Evolutionary conservation across 164 flowering plant species (phyloP), one percentile per base, ranked within the genome.

Genomic region (Kingdonia uniflora): DNA sequence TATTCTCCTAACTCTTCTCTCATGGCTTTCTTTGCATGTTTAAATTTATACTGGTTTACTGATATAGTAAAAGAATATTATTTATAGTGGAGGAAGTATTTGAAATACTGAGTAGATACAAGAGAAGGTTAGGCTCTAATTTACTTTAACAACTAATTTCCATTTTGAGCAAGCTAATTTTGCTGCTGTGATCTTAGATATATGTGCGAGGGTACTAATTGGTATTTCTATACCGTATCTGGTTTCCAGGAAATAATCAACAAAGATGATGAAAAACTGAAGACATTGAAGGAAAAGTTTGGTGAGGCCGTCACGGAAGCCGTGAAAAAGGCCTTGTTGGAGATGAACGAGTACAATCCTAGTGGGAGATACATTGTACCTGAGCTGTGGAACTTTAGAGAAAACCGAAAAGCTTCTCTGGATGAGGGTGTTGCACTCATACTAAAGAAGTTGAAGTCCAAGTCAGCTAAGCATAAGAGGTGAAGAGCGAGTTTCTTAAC

Each of bases 311-410:
- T 51, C 2, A 67, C 55, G 54, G 55, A 58, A n/a, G 76, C 80
- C 5, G 76, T 80, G 29, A 38, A 52, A 14, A 22, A 71, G 8
- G 73, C 84, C 20, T 20, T 79, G 60, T 48, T 29, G 51, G 78
- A 79, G 61, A 56, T 73, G 25, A 79, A 77, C 20, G 79, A 77
- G 54, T 79, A 73, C 59, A 81, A 81, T 25, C 79, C 84, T 2
- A 81, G 82, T 25, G 82, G 84, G 21, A 56, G 79, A 42, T 79
- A 73, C 26, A 39, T 61, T 26, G 62, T 61, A 14, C 54, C 69
- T 15, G 84, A 81, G 42, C 39, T 79, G 13, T 81, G 84, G 87
- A 79, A 77, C 56, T 68, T 61, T 49, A 33, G 35, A n/a, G 76
- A 75, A 40, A 68, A 65, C 20, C 72, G 79, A 46, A 77, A 60